Conservation (phyloP, 441 rosid genomes). For the Pelargonium fulgidum region DNA sequence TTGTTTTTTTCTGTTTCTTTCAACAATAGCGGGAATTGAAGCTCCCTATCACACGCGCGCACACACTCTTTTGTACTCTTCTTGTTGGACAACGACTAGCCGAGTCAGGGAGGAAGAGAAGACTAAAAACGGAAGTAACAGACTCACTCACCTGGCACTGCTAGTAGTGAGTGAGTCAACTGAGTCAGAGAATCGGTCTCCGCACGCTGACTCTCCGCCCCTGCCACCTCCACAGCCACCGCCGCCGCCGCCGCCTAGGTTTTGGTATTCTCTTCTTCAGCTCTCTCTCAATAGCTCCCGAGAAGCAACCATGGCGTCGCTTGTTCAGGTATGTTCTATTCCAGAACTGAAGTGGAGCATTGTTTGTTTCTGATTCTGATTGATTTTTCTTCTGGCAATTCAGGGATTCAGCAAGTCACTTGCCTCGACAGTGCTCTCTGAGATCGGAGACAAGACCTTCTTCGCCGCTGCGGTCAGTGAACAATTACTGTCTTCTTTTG, state of each 20-base stretch:
- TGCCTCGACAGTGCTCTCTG: conserved; percentile 1
- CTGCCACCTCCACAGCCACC: too few species aligned
- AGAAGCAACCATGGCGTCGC: not conserved
- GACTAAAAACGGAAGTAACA: not conserved
- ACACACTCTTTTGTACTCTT: not conserved
- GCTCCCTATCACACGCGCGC: not conserved
- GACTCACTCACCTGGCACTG: too few species aligned
- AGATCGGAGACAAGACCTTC: conserved; percentile 4
- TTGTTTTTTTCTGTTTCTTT: too few species aligned
- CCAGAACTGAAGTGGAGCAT: too few species aligned
- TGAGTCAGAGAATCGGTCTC: not conserved
- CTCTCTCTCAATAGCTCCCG: too few species aligned
- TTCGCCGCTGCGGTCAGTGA: conserved; percentile 6
- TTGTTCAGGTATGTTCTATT: not conserved
- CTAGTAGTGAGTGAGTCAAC: not conserved
- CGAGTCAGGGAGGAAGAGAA: not conserved
- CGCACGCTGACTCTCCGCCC: not conserved
- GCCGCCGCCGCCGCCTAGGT: too few species aligned
- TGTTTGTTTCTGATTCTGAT: conserved; percentile 11
- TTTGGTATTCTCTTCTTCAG: not conserved
- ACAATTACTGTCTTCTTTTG: not conserved
- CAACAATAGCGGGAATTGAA: too few species aligned
- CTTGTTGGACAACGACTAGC: not conserved
- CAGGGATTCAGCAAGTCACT: conserved; percentile 1
- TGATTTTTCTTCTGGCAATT: not conserved